Base-by-base conservation (phyloP, 1,284 basidiomycete genomes). In the Naganishia cerealis region DNA sequence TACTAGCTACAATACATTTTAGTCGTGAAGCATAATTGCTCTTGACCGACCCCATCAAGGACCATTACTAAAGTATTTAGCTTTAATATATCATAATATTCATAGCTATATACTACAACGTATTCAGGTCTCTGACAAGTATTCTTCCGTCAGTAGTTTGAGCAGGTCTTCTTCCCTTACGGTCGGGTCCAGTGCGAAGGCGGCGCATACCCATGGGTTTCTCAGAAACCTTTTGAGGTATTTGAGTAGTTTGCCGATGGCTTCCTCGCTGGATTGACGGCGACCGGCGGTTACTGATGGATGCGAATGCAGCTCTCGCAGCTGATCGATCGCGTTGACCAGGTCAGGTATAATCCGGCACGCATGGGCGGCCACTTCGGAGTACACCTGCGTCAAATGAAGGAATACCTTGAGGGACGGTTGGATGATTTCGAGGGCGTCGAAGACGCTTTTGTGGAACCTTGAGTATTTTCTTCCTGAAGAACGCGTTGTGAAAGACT, bases 331-430 rank as follows among this genome's bases (percentile, higher is more conserved):
- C 9, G 58, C 58, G 43, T 26, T 4, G 58, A 12, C 3, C 6
- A 61, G 4, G 15, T 61, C 58, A 2, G 58, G 58, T n/a, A 61
- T 61, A 24, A 61, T 36, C 10, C 58, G 42, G n/a, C 48, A 61
- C 3, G 43, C 7, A 24, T 50, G 9, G 3, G 58, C 58, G 13
- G 21, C 58, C 4, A 61, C 48, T 15, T 61, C 42, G 1, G 58
- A 61, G 26, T 61, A 61, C 15, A 38, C 33, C 21, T 61, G 42
- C n/a, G 58, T 61, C 3, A 61, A 24, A 1, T 46, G 4, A 3
- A 61, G 58, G n/a, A 61, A 61, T 10, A 61, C 26, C 58, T 61
- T 48, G 15, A 61, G 24, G 4, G 58, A 48, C 1, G 58, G 58
- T 24, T 61, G 58, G 3, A 61, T 48, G 42, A 24, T 7, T 48